Evolutionary conservation across 2,329 filamentous ascomycete species (phyloP), one percentile per base, ranked within the genome.

Genomic region (Colletotrichum brevisporum): DNA sequence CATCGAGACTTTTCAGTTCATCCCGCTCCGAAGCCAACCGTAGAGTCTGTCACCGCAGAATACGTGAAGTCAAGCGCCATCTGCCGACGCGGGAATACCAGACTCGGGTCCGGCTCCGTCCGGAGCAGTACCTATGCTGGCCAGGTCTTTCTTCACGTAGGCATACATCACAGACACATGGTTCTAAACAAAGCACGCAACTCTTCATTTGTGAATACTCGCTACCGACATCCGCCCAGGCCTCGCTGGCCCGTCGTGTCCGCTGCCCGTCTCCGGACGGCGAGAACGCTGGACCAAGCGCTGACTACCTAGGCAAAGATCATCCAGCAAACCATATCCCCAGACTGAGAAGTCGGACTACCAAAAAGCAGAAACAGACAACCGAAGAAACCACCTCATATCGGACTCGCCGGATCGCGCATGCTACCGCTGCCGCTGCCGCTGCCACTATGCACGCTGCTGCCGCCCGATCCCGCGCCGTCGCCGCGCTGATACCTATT

Each of bases 341-440:
- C 65, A 53, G 48, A 36, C 24, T 24, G 21, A 43, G 47, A 68
- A 54, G 63, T 47, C 47, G 27, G 62, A 66, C 66, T 52, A 56
- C 62, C 54, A 21, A 55, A 67, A 66, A 45, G 48, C 57, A 67
- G 41, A 70, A 56, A 55, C 61, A 66, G 45, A 57, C 69, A 63
- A 18, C 50, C 39, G 13, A 26, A 24, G 12, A 41, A 36, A 26
- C 57, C 18, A 43, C 45, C 26, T 74, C 65, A 77, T 36, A 76
- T 62, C 47, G 86, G 88, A 75, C 88, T 90, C 69, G 81, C 83
- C 26, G 86, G 84, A 73, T 88, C 87, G 58, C 82, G 79, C 43
- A 82, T 75, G 74, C 86, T 87, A 56, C 75, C 75, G 72, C 83
- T 84, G 47, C 84, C 83, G 72, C 85, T 87, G 39, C 82, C 83